Conservation (phyloP, 2,329 filamentous ascomycete species). For the Aspergillus puulaauensis region DNA sequence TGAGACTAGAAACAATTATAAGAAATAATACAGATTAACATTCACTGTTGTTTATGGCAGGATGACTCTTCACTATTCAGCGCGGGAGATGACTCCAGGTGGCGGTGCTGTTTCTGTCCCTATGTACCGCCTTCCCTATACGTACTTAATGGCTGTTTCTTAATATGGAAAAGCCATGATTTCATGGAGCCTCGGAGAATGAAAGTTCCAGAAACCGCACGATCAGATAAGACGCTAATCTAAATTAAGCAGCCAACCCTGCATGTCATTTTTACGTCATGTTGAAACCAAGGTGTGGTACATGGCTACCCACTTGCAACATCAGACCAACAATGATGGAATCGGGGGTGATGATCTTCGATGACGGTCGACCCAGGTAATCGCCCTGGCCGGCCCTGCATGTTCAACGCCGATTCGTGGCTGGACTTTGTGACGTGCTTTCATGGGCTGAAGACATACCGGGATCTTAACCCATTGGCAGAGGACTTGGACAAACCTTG, state of each 20-base stretch:
- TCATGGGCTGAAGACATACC: not conserved
- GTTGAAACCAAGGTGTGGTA: not conserved
- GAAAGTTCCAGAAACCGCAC: not conserved
- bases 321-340: not conserved
- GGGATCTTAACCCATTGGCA: not conserved
- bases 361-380: conserved; percentile 3
- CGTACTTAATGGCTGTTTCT: not conserved
- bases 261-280: conserved; percentile 17
- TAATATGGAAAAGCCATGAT: not conserved
- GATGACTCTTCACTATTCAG: not conserved
- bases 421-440: conserved; percentile 4
- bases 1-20: conserved; percentile 11
- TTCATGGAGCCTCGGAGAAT: not conserved
- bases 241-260: not conserved
- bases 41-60: not conserved
- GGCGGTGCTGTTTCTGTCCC: not conserved
- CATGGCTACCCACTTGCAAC: not conserved
- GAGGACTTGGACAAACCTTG: not conserved
- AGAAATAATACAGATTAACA: not conserved
- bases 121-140: not conserved
- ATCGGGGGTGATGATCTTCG: not conserved
- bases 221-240: not conserved
- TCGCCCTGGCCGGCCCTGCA: not conserved
- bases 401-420: conserved; percentile 2
- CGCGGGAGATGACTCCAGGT: not conserved